Conservation (phyloP, 73 alveolate species). For the Paramecium sexaurelia region DNA sequence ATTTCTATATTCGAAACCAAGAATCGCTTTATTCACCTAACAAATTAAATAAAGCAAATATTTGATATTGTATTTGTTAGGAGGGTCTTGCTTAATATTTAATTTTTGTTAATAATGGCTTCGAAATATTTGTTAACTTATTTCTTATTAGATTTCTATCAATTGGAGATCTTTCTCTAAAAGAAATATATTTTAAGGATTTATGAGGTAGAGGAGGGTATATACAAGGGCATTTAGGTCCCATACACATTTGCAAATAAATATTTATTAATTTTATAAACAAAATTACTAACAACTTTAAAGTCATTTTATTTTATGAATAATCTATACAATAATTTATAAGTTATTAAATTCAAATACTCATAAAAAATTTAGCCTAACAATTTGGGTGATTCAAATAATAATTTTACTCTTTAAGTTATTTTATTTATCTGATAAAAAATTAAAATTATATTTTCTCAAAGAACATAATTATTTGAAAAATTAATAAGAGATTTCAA, state of each 20-base stretch:
- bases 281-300: neutral
- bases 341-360: no score
- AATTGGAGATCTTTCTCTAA: neutral
- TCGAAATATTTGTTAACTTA: neutral
- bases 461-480: no score
- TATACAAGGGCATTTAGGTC: slow-evolving; percentile 21
- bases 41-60: neutral
- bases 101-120: neutral
- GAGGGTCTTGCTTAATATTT: neutral
- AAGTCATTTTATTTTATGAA: no score
- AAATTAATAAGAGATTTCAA: no score
- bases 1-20: neutral
- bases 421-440: no score
- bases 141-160: neutral
- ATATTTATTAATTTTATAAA: neutral
- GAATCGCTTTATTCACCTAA: neutral
- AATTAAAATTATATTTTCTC: no score
- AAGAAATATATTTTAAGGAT: neutral
- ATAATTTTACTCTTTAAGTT: no score
- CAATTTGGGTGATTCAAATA: no score
- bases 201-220: neutral
- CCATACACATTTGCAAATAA: slow-evolving; percentile 26
- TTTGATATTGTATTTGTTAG: neutral
- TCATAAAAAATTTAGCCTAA: no score
- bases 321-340: neutral